Evolutionary conservation across 805 yeast species (phyloP).

Genomic region (Lipomyces sp.): DNA sequence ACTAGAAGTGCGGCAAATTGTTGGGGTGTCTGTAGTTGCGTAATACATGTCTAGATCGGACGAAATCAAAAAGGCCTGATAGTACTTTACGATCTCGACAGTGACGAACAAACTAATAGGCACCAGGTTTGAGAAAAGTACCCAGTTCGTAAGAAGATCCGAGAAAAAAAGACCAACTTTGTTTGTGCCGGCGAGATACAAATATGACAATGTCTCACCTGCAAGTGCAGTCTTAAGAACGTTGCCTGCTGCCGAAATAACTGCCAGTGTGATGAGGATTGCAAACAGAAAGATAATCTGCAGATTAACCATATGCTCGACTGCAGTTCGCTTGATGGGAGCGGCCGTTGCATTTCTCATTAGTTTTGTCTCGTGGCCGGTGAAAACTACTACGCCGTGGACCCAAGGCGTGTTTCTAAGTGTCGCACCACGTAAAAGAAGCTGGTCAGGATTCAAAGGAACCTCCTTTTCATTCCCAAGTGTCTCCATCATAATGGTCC

Average conservation of each 20-base stretch:
- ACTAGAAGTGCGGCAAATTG: slow-evolving; percentile 92
- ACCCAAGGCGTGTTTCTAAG: slow-evolving; percentile 94
- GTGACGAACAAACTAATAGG: slow-evolving; percentile 95
- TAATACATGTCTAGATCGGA: slow-evolving; percentile 94
- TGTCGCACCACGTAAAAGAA: slow-evolving; percentile 93
- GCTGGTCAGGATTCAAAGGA: slow-evolving; percentile 86
- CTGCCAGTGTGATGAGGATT: slow-evolving; percentile 71
- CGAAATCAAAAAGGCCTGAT: slow-evolving; percentile 91
- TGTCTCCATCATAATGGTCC: slow-evolving; percentile 64
- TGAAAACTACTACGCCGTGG: slow-evolving; percentile 88
- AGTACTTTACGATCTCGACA: slow-evolving; percentile 91
- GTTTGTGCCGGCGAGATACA: slow-evolving; percentile 70
- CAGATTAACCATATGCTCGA: slow-evolving; percentile 89
- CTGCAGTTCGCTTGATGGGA: slow-evolving; percentile 96
- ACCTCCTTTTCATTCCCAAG: slow-evolving; percentile 45
- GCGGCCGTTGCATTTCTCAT: slow-evolving; percentile 99
- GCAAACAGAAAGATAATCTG: slow-evolving; percentile 89
- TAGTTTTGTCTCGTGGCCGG: slow-evolving; percentile 97
- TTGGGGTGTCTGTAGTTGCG: slow-evolving; percentile 86
- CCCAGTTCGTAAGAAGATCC: slow-evolving; percentile 93
- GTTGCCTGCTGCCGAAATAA: slow-evolving; percentile 87
- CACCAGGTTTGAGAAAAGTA: slow-evolving; percentile 92
- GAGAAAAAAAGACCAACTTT: slow-evolving; percentile 75
- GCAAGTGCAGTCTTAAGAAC: slow-evolving; percentile 57
- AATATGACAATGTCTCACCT: slow-evolving; percentile 59